These are phyloP conservation scores for Tulasnella sp. DNA, from an alignment of 768 basidiomycete species.

Conservation along the genomic window DNA sequence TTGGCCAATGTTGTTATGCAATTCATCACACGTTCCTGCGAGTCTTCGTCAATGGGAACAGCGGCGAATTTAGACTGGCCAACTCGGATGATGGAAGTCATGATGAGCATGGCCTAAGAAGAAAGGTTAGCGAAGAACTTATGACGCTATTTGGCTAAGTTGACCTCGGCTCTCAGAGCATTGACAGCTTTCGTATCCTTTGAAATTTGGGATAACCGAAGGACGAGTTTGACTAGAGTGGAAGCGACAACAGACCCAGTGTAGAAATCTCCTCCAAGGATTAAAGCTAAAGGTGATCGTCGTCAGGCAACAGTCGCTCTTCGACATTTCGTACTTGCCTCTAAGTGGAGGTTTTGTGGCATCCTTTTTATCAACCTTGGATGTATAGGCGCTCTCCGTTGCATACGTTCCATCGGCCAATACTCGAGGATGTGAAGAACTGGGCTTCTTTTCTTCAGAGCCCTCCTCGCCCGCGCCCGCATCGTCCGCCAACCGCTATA, in stretches of 20 bases:
- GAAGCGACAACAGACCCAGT: conserved; percentile 90
- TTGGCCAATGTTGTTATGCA: conserved; percentile 94
- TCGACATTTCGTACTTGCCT: conserved; percentile 50
- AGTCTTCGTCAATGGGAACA: conserved; percentile 97
- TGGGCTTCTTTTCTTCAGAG: conserved; percentile 49
- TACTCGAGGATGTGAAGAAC: conserved; percentile 67
- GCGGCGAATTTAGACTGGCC: conserved; percentile 96
- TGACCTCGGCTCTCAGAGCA: conserved; percentile 80
- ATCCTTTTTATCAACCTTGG: conserved; percentile 70
- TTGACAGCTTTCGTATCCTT: conserved; percentile 63
- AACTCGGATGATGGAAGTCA: conserved; percentile 95
- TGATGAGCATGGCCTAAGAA: conserved; percentile 87
- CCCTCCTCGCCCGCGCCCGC: conserved; percentile 57
- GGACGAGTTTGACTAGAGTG: conserved; percentile 86
- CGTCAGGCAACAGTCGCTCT: conserved; percentile 10
- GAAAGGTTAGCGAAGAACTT: not conserved
- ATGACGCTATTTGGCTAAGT: conserved; percentile 32
- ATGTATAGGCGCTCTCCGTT: conserved; percentile 87
- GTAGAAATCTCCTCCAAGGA: conserved; percentile 96
- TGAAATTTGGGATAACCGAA: conserved; percentile 63
- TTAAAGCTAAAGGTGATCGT: conserved; percentile 57
- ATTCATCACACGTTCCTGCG: conserved; percentile 92
- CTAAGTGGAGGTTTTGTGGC: conserved; percentile 89
- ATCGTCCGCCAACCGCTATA: conserved; percentile 67
- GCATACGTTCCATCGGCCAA: conserved; percentile 98